Base-by-base conservation (phyloP, 75 land plant genomes). In the Pinus tabuliformis region DNA sequence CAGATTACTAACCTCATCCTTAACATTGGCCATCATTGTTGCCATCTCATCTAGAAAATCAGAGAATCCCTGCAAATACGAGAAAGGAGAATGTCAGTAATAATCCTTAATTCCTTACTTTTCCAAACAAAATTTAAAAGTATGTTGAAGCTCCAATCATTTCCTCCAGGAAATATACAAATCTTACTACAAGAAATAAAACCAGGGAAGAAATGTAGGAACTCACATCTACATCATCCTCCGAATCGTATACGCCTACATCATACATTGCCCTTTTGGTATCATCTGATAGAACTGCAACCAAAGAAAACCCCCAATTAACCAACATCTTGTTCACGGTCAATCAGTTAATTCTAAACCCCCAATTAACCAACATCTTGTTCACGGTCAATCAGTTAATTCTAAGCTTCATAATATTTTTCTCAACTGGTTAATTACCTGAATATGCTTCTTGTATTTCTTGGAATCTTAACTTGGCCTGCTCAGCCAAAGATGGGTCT, bases 401-500 rank as follows among this genome's bases (percentile, higher is more conserved):
- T 1, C 22, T 22, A 12, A 6, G 5, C 52, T 22, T 24, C 52
- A n/a, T 65, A 24, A 59, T n/a, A 57, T 18, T 52, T 21, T 14
- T 11, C 22, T 16, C 17, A 66, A 0, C 13, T 60, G 22, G 4
- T 13, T 22, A 49, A 15, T 68, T 57, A 92, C 94, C 94, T 82
- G 87, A 74, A 78, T 92, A 92, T 13, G 94, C 94, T 68, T 92
- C 89, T 81, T 92, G 94, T 58, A 92, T 90, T 58, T 82, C 80
- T 78, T 92, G 94, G 74, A 92, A 92, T 54, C 54, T 87, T 21
- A 49, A 33, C 75, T 92, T 90, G 28, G 94, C 94, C 59, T 90
- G 85, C 57, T 82, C 89, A 57, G 79, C 70, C 15, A 65, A 15
- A 30, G 75, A 63, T 15, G 88, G 90, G 0, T 37, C 86, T 21